phyloP scores from a whole-genome alignment of 1,284 basidiomycete species.

The Cystobasidium pallidum region DNA sequence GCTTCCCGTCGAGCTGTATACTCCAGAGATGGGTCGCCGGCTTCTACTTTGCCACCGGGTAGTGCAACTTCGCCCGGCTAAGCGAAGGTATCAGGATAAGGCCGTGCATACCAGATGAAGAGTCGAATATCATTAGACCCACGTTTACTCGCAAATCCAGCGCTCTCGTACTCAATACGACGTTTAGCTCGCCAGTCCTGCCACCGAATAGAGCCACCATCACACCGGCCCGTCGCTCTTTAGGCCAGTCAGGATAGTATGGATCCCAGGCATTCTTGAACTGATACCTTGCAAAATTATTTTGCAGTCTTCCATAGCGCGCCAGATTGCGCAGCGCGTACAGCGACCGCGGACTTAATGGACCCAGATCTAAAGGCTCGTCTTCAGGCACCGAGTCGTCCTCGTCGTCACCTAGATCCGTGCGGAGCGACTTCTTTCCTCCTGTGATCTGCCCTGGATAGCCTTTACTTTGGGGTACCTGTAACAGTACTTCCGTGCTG shows the following conservation, averaged over 20 bases:
- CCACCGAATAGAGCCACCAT: conserved; percentile 43
- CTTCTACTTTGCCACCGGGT: conserved; percentile 52
- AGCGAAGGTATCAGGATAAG: neutral
- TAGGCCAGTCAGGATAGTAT: conserved; percentile 29
- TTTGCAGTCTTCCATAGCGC: conserved; percentile 32
- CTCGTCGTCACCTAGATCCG: conserved; percentile 21
- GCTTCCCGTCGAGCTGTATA: conserved; percentile 52
- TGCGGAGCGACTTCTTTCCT: conserved; percentile 1
- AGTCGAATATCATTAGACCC: neutral
- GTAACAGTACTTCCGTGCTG: neutral
- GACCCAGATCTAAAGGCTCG: conserved; percentile 39
- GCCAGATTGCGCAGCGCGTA: conserved; percentile 36
- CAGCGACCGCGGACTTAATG: conserved; percentile 36
- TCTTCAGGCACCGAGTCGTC: conserved; percentile 37
- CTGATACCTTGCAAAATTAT: neutral
- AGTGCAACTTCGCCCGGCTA: conserved; percentile 53
- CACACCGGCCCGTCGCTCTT: conserved; percentile 41
- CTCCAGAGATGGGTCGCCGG: conserved; percentile 49
- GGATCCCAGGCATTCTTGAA: conserved; percentile 19
- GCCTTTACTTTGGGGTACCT: conserved; percentile 13
- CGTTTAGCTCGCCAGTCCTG: conserved; percentile 32
- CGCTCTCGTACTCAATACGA: conserved; percentile 42
- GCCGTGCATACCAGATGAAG: neutral
- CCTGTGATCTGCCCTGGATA: conserved; percentile 32
- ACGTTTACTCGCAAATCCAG: conserved; percentile 40